phyloP scores from a whole-genome alignment of 108 stramenopile genomes.

The Nitzschia sp. region DNA sequence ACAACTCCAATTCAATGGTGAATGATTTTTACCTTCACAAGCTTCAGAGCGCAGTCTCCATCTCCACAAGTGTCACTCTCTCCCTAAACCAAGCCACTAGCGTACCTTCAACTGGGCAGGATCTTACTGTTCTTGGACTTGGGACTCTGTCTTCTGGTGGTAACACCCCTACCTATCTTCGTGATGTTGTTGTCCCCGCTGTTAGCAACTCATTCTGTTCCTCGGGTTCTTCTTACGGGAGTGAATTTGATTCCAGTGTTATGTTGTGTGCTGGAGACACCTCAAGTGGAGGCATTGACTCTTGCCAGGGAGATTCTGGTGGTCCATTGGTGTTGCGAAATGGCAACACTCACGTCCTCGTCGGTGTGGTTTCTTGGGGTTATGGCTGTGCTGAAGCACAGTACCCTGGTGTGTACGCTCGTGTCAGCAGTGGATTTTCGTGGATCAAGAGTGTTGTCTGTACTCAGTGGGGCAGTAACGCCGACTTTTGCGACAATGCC shows the following conservation, averaged over 20 bases:
- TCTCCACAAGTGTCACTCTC: not conserved
- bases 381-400: constrained; percentile 46
- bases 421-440: constrained; percentile 20
- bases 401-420: constrained; percentile 54
- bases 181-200: constrained; percentile 31
- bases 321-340: constrained; percentile 40
- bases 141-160: not conserved
- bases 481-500: constrained; percentile 18
- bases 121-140: constrained; percentile 10
- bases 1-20: constrained; percentile 18
- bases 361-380: constrained; percentile 52
- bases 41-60: not conserved
- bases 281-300: constrained; percentile 21
- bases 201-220: constrained; percentile 19
- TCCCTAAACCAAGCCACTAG: constrained; percentile 25
- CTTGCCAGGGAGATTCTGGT: constrained; percentile 64
- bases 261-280: constrained; percentile 49
- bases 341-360: constrained; percentile 30
- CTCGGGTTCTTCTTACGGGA: constrained; percentile 15
- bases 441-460: constrained; percentile 45
- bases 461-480: constrained; percentile 6
- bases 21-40: constrained; percentile 33
- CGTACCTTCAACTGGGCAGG: not conserved
- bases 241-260: not conserved
- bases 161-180: constrained; percentile 5